phyloP scores from a whole-genome alignment of 2,329 filamentous ascomycete species.

The Xylaria sp. region DNA sequence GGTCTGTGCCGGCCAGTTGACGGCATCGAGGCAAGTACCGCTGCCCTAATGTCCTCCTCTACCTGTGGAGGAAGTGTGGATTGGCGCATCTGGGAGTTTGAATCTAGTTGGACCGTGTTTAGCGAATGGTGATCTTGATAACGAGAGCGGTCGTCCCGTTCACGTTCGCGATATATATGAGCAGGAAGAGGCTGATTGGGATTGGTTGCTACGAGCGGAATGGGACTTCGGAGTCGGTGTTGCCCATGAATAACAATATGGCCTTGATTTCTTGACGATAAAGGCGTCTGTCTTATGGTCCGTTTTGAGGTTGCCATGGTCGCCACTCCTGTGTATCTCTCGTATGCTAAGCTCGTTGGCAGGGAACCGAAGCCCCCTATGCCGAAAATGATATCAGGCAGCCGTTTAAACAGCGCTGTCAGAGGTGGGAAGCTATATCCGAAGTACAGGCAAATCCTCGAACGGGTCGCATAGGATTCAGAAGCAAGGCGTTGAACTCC shows the following conservation, averaged over 20 bases:
- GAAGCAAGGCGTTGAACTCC: constrained; percentile 1
- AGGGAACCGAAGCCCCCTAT: constrained; percentile 8
- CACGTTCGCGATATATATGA: background rate
- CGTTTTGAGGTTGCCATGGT: constrained; percentile 21
- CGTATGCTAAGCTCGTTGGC: background rate
- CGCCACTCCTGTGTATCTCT: constrained; percentile 11
- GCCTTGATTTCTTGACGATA: background rate
- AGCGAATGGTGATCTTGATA: background rate
- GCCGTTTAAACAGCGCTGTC: constrained; percentile 20
- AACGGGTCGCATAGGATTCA: background rate
- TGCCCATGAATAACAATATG: constrained; percentile 10
- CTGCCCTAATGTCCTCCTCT: constrained; percentile 36
- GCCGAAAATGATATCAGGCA: constrained; percentile 25
- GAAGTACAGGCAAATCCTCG: background rate
- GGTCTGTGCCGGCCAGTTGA: background rate
- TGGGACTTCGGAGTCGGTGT: constrained; percentile 17
- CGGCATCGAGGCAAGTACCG: constrained; percentile 26
- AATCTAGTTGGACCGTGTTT: constrained; percentile 13
- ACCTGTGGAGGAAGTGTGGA: constrained; percentile 26
- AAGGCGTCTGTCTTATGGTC: background rate
- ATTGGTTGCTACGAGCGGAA: constrained; percentile 28
- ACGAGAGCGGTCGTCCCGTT: background rate
- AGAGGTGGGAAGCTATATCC: constrained; percentile 6
- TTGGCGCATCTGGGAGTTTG: constrained; percentile 6
- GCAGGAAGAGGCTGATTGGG: constrained; percentile 19